These are phyloP conservation scores for Tanacetum coccineum DNA, from an alignment of 129 eudicot species.

Conservation along the genomic window DNA sequence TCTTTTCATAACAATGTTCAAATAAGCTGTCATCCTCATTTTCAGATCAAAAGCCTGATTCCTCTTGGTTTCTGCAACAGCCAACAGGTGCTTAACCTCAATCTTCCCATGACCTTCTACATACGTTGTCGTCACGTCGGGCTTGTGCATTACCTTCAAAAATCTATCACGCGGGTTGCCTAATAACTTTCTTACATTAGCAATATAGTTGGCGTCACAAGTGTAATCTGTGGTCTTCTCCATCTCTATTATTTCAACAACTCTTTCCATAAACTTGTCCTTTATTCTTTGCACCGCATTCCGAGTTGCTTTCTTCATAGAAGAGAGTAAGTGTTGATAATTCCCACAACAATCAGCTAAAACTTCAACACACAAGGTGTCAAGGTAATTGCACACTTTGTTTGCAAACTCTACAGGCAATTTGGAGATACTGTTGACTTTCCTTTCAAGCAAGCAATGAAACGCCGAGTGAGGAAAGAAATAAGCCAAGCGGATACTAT, in stretches of 20 bases:
- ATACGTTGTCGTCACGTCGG: neutral
- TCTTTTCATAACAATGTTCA: constrained; percentile 25
- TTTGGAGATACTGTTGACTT: neutral
- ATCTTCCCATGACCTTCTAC: constrained; percentile 21
- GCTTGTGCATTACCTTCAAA: neutral
- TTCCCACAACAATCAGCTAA: constrained; percentile 16
- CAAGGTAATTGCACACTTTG: constrained; percentile 21
- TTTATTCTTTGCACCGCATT: constrained; percentile 13
- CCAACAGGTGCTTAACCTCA: constrained; percentile 14
- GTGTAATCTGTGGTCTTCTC: constrained; percentile 32
- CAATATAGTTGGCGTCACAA: constrained; percentile 17
- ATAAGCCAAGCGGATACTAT: constrained; percentile 19
- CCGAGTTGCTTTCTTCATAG: constrained; percentile 19
- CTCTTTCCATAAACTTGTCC: constrained; percentile 6
- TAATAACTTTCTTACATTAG: constrained; percentile 8
- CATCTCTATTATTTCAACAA: constrained; percentile 21
- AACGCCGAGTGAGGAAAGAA: constrained; percentile 21
- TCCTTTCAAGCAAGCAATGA: constrained; percentile 13
- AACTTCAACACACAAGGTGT: constrained; percentile 2
- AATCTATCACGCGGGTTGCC: constrained; percentile 4
- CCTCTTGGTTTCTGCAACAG: neutral
- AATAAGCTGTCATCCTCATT: constrained; percentile 26
- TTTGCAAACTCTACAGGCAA: constrained; percentile 8
- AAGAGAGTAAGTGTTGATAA: constrained; percentile 17
- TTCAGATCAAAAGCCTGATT: constrained; percentile 28